Evolutionary conservation across 2,329 filamentous ascomycete genomes (phyloP).

Genomic region (Orbilia oligospora): DNA sequence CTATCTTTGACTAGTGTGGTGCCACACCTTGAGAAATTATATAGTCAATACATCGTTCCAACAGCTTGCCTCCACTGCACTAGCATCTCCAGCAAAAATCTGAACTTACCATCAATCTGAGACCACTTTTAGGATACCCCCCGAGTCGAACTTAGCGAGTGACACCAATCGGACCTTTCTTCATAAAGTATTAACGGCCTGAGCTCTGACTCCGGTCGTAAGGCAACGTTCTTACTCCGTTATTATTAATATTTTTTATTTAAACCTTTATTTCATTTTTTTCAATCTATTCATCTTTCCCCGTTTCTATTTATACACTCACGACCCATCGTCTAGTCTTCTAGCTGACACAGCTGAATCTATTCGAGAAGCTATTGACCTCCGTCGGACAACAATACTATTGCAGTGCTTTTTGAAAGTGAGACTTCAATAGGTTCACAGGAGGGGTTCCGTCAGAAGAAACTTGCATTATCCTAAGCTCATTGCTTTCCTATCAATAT

Average conservation of each 20-base stretch:
- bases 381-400: constrained; percentile 60
- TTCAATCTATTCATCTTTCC: constrained; percentile 25
- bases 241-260: constrained; percentile 34
- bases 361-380: constrained; percentile 60
- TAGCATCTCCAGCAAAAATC: constrained; percentile 59
- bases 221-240: constrained; percentile 43
- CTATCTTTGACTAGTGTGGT: constrained; percentile 44
- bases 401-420: constrained; percentile 39
- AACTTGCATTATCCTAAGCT: constrained; percentile 52
- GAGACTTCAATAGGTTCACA: constrained; percentile 50
- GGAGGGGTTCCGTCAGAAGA: constrained; percentile 54
- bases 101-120: constrained; percentile 59
- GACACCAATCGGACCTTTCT: constrained; percentile 60
- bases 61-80: constrained; percentile 34
- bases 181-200: constrained; percentile 48
- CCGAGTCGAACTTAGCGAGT: constrained; percentile 48
- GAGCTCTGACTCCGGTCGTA: constrained; percentile 53
- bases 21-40: constrained; percentile 59
- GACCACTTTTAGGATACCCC: constrained; percentile 51
- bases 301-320: constrained; percentile 58
- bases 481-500: constrained; percentile 58
- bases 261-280: constrained; percentile 32
- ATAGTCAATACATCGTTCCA: constrained; percentile 56
- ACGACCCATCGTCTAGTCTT: constrained; percentile 40
- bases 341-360: constrained; percentile 60